Evolutionary conservation across 2,329 filamentous ascomycete genomes (phyloP).

Genomic region (Beauveria australis): DNA sequence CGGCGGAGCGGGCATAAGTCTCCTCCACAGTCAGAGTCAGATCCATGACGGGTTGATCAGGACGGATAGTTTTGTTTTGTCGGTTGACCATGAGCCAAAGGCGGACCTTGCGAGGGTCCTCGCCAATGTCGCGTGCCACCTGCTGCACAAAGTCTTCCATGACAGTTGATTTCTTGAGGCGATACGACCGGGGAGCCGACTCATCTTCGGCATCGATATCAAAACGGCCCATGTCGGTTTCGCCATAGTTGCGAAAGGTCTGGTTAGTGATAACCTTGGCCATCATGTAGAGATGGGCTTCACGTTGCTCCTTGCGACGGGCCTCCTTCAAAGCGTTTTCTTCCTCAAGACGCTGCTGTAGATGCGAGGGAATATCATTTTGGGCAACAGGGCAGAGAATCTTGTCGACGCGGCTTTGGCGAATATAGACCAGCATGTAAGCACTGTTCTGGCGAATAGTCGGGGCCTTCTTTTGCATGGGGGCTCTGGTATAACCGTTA

Average conservation of each 20-base stretch:
- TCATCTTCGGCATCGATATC: constrained; percentile 58
- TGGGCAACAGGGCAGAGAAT: constrained; percentile 70
- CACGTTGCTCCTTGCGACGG: constrained; percentile 79
- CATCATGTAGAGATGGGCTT: constrained; percentile 86
- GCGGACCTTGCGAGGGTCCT: constrained; percentile 63
- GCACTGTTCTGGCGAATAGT: constrained; percentile 69
- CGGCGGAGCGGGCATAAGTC: constrained; percentile 39
- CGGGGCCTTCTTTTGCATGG: constrained; percentile 47
- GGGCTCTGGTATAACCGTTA: constrained; percentile 37
- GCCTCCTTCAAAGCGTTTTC: constrained; percentile 71
- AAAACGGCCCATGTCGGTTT: constrained; percentile 71
- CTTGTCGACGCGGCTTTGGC: constrained; percentile 74
- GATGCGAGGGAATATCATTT: constrained; percentile 59
- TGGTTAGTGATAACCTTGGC: constrained; percentile 74
- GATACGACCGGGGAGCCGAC: constrained; percentile 63
- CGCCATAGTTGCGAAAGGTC: constrained; percentile 72
- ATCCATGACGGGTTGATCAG: constrained; percentile 79
- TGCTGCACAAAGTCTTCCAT: constrained; percentile 65
- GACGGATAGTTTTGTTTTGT: constrained; percentile 92
- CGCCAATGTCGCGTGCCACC: constrained; percentile 61
- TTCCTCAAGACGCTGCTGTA: constrained; percentile 68
- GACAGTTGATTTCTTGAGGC: constrained; percentile 65
- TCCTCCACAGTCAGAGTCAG: constrained; percentile 71
- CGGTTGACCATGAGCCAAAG: constrained; percentile 98
- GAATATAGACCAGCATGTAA: constrained; percentile 98